Base-by-base conservation (phyloP, 2,329 filamentous ascomycete genomes). In the Knufia petricola region DNA sequence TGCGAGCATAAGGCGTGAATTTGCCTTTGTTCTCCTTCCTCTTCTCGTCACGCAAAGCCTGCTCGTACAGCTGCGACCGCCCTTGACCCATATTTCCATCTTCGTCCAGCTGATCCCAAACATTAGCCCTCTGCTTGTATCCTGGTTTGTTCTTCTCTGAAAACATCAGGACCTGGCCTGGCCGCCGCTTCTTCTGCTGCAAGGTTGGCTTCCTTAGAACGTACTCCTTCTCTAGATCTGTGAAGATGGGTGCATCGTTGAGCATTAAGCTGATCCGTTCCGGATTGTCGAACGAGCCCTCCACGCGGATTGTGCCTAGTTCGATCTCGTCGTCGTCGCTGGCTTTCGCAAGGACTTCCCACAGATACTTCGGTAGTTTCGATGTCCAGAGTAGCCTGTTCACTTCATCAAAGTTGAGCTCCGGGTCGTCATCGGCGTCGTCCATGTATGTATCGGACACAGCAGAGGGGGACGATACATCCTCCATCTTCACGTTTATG, bases 141-240 rank as follows among this genome's bases (percentile, higher is more conserved):
- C 86, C 86, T 0, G 88, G 85, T 19, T 95, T 76, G 61, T 96
- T 87, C 64, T 94, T 88, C 67, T 98, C 92, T 34, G 85, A 88
- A 63, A 98, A 98, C 49, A 96, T 73, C 63, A 85, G 94, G 17
- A 88, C 92, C 66, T 95, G 95, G 60, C 79, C 79, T 28, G 90
- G 79, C 48, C 65, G 59, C 50, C 66, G 65, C 7, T 62, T 60
- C 24, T 63, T 58, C 31, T 61, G 61, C 51, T 65, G 64, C 8
- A 77, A 68, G 34, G 79, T 76, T 20, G 77, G 81, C 40, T 87
- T 74, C 40, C 87, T 81, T 50, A 96, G 70, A 56, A 87, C 78
- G 67, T 95, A 98, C 61, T 94, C 87, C 61, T 87, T 87, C 9
- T 89, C 88, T n/a, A 95, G 74, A 3, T 75, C 69, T 57, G 83